Conservation (phyloP, 2,329 filamentous ascomycete genomes). For the Botrytis cinerea region DNA sequence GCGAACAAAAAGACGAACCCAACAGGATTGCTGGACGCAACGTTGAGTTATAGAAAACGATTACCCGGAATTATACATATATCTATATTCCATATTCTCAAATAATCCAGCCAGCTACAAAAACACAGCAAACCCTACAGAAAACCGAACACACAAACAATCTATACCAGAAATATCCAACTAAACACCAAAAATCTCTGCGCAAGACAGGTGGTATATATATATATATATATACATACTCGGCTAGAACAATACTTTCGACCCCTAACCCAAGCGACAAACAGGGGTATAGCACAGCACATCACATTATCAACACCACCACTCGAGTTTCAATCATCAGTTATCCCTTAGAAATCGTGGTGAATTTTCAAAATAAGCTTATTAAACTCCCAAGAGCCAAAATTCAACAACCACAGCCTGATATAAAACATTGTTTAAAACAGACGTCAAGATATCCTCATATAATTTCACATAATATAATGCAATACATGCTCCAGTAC, state of each 20-base stretch:
- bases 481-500: too few relatives aligned
- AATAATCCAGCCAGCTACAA: background rate
- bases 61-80: background rate
- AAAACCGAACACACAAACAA: background rate
- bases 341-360: background rate
- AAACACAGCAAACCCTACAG: background rate
- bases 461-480: too few relatives aligned
- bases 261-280: background rate
- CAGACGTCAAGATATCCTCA: too few relatives aligned
- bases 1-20: background rate
- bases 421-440: too few relatives aligned
- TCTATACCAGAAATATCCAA: background rate
- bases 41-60: background rate
- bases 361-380: background rate
- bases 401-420: background rate
- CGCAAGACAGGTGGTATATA: background rate
- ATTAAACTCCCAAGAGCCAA: background rate
- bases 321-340: background rate
- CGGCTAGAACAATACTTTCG: background rate
- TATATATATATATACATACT: background rate
- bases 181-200: background rate
- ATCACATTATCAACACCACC: background rate
- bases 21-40: background rate
- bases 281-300: background rate
- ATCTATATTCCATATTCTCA: background rate